Base-by-base conservation (phyloP, 108 stramenopile genomes). In the Cyclotella atomus region DNA sequence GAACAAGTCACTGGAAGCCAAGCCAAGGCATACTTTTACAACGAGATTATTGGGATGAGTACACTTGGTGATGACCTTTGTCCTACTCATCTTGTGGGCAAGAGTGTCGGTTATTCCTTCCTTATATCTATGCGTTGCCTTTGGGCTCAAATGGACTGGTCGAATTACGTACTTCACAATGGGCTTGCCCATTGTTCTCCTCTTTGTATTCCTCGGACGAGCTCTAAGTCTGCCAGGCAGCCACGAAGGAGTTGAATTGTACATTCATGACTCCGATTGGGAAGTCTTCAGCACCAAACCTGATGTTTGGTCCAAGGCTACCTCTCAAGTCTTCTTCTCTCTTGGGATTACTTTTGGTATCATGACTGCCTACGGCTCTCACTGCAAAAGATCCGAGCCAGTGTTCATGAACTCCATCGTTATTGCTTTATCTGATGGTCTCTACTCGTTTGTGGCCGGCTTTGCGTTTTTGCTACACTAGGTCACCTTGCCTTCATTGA, bases 391-490 rank as follows among this genome's bases (percentile, higher is more conserved):
- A 2, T 70, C 61, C 30, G 84, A 85, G 49, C 82, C 83, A 32
- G 85, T 82, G n/a, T 80, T 84, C 34, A 45, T 41, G 9, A 44
- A 43, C 63, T 73, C 86, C 16, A 43, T 44, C 33, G 81, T 89
- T 25, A 59, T 91, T 41, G 84, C 82, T 15, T 0, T 82, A 12
- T 68, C 82, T 19, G 84, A 91, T 70, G 74, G 68, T 28, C 50
- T 83, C 55, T 91, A 87, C 62, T 76, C 74, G 25, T 84, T 91
- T 61, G 68, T 91, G 34, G 29, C 83, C 28, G 90, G 90, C 16
- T 87, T 91, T 74, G 90, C 15, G 88, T 91, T 4, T 91, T 91
- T 71, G 83, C 83, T 30, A 73, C 76, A 20, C 59, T 87, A 12
- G 90, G 88, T 16, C 78, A 89, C 56, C 35, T 89, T 29, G 81